Evolutionary conservation across 2,329 filamentous ascomycete species (phyloP).

Genomic region (Colletotrichum caudatum): DNA sequence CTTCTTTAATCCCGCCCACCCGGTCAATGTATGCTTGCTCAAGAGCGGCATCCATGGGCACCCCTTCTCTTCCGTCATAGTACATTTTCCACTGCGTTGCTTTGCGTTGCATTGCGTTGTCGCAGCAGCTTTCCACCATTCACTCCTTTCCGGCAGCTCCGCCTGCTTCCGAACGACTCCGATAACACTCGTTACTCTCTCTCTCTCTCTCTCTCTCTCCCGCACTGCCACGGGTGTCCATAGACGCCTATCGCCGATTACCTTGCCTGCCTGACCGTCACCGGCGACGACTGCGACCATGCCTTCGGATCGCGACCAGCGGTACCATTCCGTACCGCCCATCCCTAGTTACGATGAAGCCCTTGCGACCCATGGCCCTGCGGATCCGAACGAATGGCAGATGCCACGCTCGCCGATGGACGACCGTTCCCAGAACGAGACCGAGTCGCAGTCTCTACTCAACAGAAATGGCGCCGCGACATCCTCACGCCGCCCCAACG

Average conservation of each 20-base stretch:
- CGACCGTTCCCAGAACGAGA: conserved; percentile 75
- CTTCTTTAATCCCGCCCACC: not conserved
- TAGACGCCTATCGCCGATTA: not conserved
- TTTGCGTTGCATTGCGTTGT: conserved; percentile 15
- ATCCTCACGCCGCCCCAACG: conserved; percentile 60
- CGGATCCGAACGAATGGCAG: conserved; percentile 48
- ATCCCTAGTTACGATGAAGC: conserved; percentile 56
- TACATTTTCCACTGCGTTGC: conserved; percentile 28
- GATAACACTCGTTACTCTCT: conserved; percentile 20
- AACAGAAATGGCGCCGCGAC: conserved; percentile 55
- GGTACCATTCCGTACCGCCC: conserved; percentile 57
- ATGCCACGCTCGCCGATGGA: conserved; percentile 53
- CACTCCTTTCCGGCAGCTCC: conserved; percentile 21
- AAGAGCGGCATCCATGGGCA: conserved; percentile 36
- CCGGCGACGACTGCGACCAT: conserved; percentile 25
- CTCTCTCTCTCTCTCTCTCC: not conserved
- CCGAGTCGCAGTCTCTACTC: conserved; percentile 83
- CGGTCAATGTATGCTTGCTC: conserved; percentile 35
- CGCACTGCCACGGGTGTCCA: not conserved
- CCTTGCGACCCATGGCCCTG: conserved; percentile 52
- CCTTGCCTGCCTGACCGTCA: not conserved
- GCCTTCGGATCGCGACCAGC: conserved; percentile 41
- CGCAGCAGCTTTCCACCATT: conserved; percentile 30
- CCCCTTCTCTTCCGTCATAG: conserved; percentile 35
- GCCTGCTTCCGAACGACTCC: conserved; percentile 4